phyloP scores from a whole-genome alignment of 148 eudicot species.

The Cornus kousa region DNA sequence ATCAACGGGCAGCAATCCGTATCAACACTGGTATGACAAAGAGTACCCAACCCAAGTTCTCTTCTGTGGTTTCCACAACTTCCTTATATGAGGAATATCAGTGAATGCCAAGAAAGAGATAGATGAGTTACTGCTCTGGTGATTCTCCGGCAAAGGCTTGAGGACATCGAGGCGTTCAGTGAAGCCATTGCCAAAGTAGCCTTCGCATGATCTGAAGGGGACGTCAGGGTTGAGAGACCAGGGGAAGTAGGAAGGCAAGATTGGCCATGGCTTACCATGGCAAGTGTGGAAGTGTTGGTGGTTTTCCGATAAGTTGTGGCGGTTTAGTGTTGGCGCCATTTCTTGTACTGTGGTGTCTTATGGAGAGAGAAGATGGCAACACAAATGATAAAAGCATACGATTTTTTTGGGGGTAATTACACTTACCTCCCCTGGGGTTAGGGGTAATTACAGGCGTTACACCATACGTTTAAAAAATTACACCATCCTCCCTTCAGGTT shows the following conservation, averaged over 20 bases:
- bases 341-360: too few relatives aligned
- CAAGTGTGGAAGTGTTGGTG: too few relatives aligned
- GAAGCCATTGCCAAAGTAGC: slow-evolving; percentile 86
- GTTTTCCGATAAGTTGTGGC: slow-evolving; percentile 6
- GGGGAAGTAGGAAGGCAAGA: slow-evolving; percentile 83
- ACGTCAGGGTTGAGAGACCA: slow-evolving; percentile 45
- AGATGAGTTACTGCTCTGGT: slow-evolving; percentile 42
- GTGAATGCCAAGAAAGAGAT: slow-evolving; percentile 52
- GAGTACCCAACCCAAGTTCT: slow-evolving; percentile 57
- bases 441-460: too few relatives aligned
- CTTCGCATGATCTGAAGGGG: slow-evolving; percentile 62
- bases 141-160: slow-evolving; percentile 16
- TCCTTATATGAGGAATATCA: slow-evolving; percentile 51
- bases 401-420: too few relatives aligned
- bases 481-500: too few relatives aligned
- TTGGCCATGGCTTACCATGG: slow-evolving; percentile 74
- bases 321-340: slow-evolving; percentile 28
- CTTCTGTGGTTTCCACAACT: slow-evolving; percentile 50
- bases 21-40: slow-evolving; percentile 53
- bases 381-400: too few relatives aligned
- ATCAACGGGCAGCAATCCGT: slow-evolving; percentile 45
- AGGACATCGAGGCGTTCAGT: slow-evolving; percentile 37
- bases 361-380: too few relatives aligned
- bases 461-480: too few relatives aligned
- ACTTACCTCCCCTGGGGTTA: too few relatives aligned